A percentile compares a stretch with the other conserved stretches of the same genome.
These are phyloP conservation scores for Luffa aegyptiaca DNA, from an alignment of 306 rosid species.

Conservation along the genomic window DNA sequence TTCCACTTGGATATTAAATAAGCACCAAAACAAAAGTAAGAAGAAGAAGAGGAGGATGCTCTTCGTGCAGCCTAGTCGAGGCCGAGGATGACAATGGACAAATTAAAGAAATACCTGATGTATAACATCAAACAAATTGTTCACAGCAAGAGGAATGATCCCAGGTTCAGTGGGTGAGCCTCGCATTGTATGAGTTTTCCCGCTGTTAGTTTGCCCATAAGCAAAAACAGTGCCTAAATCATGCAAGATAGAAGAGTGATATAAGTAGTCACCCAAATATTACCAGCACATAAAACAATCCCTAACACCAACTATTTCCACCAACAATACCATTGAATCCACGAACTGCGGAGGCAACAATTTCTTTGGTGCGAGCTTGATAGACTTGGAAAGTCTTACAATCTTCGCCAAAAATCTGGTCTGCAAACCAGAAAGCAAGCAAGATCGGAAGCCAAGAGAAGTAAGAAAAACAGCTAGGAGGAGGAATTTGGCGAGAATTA, in stretches of 20 bases:
- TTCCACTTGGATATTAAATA: background rate
- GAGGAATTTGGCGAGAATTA: background rate
- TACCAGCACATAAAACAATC: background rate
- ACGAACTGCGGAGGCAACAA: conserved; percentile 70
- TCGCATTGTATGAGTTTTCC: conserved; percentile 87
- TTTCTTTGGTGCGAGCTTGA: conserved; percentile 59
- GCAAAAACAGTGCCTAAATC: conserved; percentile 84
- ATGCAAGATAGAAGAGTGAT: background rate
- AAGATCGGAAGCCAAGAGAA: background rate
- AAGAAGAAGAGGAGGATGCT: background rate
- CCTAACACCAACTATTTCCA: background rate
- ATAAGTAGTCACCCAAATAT: background rate
- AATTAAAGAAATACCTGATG: conserved; percentile 39
- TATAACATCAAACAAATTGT: conserved; percentile 49
- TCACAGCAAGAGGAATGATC: conserved; percentile 82
- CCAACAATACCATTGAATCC: conserved; percentile 66
- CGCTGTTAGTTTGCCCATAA: conserved; percentile 94
- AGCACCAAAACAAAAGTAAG: background rate
- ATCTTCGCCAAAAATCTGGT: conserved; percentile 49
- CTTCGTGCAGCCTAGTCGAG: background rate
- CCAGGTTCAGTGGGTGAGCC: conserved; percentile 68
- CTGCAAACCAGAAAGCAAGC: conserved; percentile 17
- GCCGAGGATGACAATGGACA: background rate
- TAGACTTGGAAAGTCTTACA: conserved; percentile 50
- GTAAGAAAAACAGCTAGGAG: background rate